Base-by-base conservation (phyloP, 192 early-diverging fungal species). In the Coemansia sp. region DNA sequence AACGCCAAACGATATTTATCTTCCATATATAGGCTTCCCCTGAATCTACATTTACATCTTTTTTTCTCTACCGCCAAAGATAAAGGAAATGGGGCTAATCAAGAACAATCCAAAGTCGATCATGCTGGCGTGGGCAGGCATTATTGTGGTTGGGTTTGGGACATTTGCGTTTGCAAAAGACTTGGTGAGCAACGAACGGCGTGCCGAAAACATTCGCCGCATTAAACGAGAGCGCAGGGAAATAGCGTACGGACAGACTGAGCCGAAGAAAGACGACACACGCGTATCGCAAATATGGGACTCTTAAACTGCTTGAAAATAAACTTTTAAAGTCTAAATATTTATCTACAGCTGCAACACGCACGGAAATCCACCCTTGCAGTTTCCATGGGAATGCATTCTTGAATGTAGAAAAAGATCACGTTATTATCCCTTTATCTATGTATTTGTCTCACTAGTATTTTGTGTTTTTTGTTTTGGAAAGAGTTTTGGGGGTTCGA, bases 71-170 rank as follows among this genome's bases (percentile, higher is more conserved):
- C 22, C 22, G 27, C 6, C 27, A 4, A 9, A 35, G 32, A 35
- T 7, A 35, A 35, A 35, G n/a, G 20, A 4, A 37, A 79, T 79
- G 76, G 76, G 67, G 18, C 29, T 73, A 6, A 69, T 80, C 50
- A 80, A 80, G 58, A 74, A 74, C 66, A 80, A 70, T 35, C 77
- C 77, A 50, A 59, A 43, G 54, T 80, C 77, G 39, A 80, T 80
- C 39, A 59, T 80, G 22, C 3, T 74, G 43, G 77, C 71, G 26
- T 80, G 64, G 52, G 45, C 58, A 8, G 77, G 64, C 23, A 55
- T 80, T 20, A 74, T 80, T 35, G 71, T 50, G 9, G 57, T 74
- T 48, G 71, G 77, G 3, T 80, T 66, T 29, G 71, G 45, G 4
- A 62, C 71, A 20, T 80, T 80, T 50, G 71, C 57, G 1, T 80